A percentile compares a stretch with the other conserved stretches of the same genome.
Conservation (phyloP, 2,329 filamentous ascomycete species). For the Chaetomiaceae sp. region DNA sequence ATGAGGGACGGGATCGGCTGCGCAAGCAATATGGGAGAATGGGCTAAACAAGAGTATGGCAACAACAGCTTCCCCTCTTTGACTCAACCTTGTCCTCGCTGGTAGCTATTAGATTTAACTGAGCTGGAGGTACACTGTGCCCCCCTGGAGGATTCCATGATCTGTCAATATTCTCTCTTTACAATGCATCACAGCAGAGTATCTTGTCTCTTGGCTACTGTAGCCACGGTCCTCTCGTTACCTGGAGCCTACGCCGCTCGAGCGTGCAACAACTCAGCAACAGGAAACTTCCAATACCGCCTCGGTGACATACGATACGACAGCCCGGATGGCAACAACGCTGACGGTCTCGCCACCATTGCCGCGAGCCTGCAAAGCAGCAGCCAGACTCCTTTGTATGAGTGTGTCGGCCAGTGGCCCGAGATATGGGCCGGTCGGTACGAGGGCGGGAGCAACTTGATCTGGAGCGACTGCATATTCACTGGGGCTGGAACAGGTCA, state of each 20-base stretch:
- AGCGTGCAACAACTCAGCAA: constrained; percentile 19
- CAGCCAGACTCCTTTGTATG: constrained; percentile 29
- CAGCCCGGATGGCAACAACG: constrained; percentile 23
- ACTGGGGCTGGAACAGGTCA: constrained; percentile 29
- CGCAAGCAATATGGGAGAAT: constrained; percentile 17
- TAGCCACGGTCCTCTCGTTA: constrained; percentile 7
- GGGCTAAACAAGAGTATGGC: background rate
- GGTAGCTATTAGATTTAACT: too few relatives aligned
- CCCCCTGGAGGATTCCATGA: too few relatives aligned
- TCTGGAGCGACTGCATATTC: constrained; percentile 37
- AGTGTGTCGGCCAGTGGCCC: constrained; percentile 35
- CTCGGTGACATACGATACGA: constrained; percentile 31
- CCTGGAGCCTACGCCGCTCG: constrained; percentile 23
- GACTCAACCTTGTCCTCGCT: background rate
- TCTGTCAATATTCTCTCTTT: background rate
- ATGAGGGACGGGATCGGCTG: constrained; percentile 1
- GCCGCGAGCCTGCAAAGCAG: constrained; percentile 27
- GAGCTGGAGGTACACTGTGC: too few relatives aligned
- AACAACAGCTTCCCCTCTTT: background rate
- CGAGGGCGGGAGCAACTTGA: constrained; percentile 26
- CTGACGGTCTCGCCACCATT: constrained; percentile 26
- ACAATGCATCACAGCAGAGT: constrained; percentile 20
- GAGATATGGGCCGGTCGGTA: constrained; percentile 32
- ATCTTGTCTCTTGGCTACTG: constrained; percentile 9
- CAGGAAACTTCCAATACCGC: constrained; percentile 26